Percentiles rank a stretch among this genome's conserved stretches.
Evolutionary conservation across 257 asterid species (phyloP).

Genomic region (Penstemon barbatus): DNA sequence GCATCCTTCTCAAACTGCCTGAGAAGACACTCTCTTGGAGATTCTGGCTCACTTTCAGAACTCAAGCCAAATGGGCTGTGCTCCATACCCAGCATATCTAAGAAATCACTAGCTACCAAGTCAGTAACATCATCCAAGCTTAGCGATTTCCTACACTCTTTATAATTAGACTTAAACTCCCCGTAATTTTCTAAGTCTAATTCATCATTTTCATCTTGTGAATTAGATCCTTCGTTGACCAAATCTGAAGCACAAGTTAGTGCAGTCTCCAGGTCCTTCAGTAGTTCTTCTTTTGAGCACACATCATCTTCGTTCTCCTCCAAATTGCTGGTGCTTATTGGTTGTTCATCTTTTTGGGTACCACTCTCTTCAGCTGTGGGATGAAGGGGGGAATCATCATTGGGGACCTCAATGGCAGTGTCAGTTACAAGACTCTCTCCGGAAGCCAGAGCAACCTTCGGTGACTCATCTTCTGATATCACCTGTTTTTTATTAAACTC

Average conservation of each 20-base stretch:
- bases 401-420: slow-evolving; percentile 20
- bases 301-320: slow-evolving; percentile 35
- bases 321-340: slow-evolving; percentile 20
- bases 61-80: slow-evolving; percentile 70
- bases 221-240: slow-evolving; percentile 53
- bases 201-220: slow-evolving; percentile 50
- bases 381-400: slow-evolving; percentile 27
- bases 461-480: slow-evolving; percentile 18
- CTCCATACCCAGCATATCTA: slow-evolving; percentile 80
- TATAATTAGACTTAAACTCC: slow-evolving; percentile 37
- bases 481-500: slow-evolving; percentile 23
- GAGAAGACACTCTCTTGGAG: slow-evolving; percentile 82
- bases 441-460: slow-evolving; percentile 25
- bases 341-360: slow-evolving; percentile 24
- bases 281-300: slow-evolving; percentile 44
- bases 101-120: slow-evolving; percentile 72
- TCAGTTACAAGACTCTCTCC: slow-evolving; percentile 31
- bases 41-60: slow-evolving; percentile 90
- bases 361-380: slow-evolving; percentile 21
- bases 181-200: slow-evolving; percentile 35
- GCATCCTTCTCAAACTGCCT: slow-evolving; percentile 88
- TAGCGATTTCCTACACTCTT: slow-evolving; percentile 42
- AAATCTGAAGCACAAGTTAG: slow-evolving; percentile 48
- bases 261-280: slow-evolving; percentile 71
- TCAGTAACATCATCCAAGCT: slow-evolving; percentile 61